Base-by-base conservation (phyloP, 192 early-diverging fungal genomes). In the Podila minutissima region DNA sequence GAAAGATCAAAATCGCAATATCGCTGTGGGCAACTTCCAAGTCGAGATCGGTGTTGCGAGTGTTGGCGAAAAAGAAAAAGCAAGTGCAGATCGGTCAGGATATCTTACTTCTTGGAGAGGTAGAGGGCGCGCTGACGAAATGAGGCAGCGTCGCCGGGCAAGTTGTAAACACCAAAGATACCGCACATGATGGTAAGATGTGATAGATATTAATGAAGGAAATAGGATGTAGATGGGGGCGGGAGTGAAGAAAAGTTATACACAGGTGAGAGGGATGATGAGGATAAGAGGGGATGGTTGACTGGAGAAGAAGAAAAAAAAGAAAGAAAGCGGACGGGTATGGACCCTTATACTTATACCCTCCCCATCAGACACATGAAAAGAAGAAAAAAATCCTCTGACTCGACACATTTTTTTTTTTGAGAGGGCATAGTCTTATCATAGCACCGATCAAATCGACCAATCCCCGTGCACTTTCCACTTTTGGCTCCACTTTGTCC, bases 131-230 rank as follows among this genome's bases (percentile, higher is more conserved):
- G 89, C 74, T 92, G 89, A 50, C 97, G 92, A 84, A 93, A 97
- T 29, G 82, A 86, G 62, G 90, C 82, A 28, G 88, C 83, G 82
- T 95, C 92, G 75, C 93, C 93, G 51, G 88, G 88, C 87, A 94
- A 94, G 88, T 95, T 94, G 84, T 93, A 96, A 26, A 94, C 93
- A 35, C 93, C 95, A 91, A 99, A 98, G 83, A 99, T 98, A 66
- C 97, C 97, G 82, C 97, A 99, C 97, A 99, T 99, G 31, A 41
- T 87, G 15, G 38, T 60, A 51, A 57, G 22, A 19, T 57, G 53
- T 58, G 41, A 33, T 61, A 62, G 31, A 37, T 70, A 62, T 29
- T 28, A 35, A 48, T 35, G 66, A 59, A 55, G 22, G 20, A 26
- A 3, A 35, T 19, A 31, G 38, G n/a, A 59, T 15, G 41, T 46